phyloP scores from a whole-genome alignment of 192 early-diverging fungal genomes.

The Phycomyces blakesleeanus region DNA sequence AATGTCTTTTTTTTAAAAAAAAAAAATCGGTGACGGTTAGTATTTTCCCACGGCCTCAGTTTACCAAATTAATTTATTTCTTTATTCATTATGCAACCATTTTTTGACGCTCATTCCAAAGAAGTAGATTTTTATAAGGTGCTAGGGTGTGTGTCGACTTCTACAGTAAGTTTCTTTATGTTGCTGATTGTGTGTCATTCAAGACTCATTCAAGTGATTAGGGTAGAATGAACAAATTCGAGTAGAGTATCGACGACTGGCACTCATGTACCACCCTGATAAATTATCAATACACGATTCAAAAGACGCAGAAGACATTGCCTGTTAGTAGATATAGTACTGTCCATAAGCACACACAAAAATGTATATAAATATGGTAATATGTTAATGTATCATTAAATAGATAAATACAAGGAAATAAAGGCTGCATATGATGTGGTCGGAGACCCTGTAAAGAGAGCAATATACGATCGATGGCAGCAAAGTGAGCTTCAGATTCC shows the following conservation, averaged over 20 bases:
- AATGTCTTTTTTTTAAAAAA: too few species aligned
- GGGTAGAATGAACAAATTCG: constrained; percentile 25
- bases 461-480: constrained; percentile 29
- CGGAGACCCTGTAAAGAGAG: constrained; percentile 15
- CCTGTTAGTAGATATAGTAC: too few species aligned
- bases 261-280: constrained; percentile 28
- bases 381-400: too few species aligned
- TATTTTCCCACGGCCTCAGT: background rate
- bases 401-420: constrained; percentile 9
- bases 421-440: constrained; percentile 29
- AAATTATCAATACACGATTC: constrained; percentile 13
- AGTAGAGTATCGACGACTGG: constrained; percentile 28
- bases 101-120: constrained; percentile 1
- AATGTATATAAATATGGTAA: background rate
- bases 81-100: background rate
- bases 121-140: constrained; percentile 7
- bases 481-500: constrained; percentile 20
- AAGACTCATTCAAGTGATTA: background rate
- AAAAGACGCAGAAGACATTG: background rate
- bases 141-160: constrained; percentile 9
- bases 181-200: background rate
- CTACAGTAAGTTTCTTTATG: constrained; percentile 16
- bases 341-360: background rate
- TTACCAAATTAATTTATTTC: background rate
- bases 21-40: too few species aligned